Evolutionary conservation across 2,329 filamentous ascomycete genomes (phyloP), one percentile per base, ranked within the genome.

Genomic region (Aureobasidium subglaciale): DNA sequence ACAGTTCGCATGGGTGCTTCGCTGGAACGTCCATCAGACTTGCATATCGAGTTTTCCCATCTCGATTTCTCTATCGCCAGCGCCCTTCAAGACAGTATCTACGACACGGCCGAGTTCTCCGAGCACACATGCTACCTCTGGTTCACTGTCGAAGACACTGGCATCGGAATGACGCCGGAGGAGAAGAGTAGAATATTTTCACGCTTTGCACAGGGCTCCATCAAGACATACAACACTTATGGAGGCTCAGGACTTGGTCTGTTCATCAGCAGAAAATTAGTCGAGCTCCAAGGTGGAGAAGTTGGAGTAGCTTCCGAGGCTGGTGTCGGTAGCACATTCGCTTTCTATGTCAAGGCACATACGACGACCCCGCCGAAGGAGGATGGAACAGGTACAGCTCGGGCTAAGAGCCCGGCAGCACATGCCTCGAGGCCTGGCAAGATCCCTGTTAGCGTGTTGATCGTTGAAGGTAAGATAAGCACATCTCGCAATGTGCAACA

Each of bases 161-260:
- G 70, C 6, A 63, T 66, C 10, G 70, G 70, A 0, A 60, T 72
- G 8, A 63, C 61, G 1, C 62, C 64, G 9, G 63, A 67, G 2
- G 68, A 72, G 42, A 65, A 62, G 10, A 58, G 61, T 1, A 59
- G 77, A 32, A 73, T 88, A 0, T 88, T 88, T 65, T 78, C 85
- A 60, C 78, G 83, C 22, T 88, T 88, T 64, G 79, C 82, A 11
- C 85, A 87, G 67, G 82, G 83, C 0, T 85, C 78, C 15, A 79
- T 82, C 3, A 79, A 77, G 56, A 86, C 83, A 0, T 83, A 85
- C 59, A 78, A 84, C 29, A 79, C 84, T 57, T 86, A 87, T 60
- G 85, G 85, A 22, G 85, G 85, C 0, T 84, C 81, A 0, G 85
- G 85, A 0, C 74, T 88, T 1, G 85, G 85, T 0, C 71, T 87